Conservation (phyloP, 257 asterid species). For the Scutellaria minor region DNA sequence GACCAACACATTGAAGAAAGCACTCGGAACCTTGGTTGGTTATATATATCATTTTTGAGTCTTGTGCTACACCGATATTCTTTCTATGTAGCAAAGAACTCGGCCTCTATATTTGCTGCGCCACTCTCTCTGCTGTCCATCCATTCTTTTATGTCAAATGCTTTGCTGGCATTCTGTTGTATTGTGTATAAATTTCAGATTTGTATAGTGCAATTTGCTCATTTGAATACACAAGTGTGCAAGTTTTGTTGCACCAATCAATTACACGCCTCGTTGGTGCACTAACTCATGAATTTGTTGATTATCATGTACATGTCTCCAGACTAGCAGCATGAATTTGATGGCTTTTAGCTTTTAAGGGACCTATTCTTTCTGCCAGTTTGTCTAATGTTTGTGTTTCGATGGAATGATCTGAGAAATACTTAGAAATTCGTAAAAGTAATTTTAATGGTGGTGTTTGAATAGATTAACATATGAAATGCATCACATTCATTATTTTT, state of each 20-base stretch:
- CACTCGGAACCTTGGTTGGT: conserved; percentile 31
- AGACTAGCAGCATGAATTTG: neutral
- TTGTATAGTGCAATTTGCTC: conserved; percentile 37
- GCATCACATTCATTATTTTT: no score
- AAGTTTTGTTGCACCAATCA: conserved; percentile 33
- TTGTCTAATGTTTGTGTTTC: no score
- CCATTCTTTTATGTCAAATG: conserved; percentile 44
- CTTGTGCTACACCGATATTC: conserved; percentile 36
- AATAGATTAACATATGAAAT: no score
- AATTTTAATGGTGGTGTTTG: no score
- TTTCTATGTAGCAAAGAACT: conserved; percentile 39
- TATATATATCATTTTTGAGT: conserved; percentile 35
- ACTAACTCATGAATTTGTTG: conserved; percentile 13
- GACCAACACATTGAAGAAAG: conserved; percentile 35
- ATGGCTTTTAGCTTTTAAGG: no score
- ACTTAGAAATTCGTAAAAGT: no score
- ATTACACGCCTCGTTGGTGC: conserved; percentile 22
- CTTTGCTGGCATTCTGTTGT: conserved; percentile 50
- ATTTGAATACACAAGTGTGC: conserved; percentile 36
- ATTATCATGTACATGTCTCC: neutral
- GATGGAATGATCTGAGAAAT: no score
- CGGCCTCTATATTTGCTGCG: conserved; percentile 34
- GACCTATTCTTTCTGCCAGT: no score
- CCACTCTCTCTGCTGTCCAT: conserved; percentile 36
- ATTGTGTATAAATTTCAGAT: conserved; percentile 50